Conservation (phyloP, 2,329 filamentous ascomycete species). For the Ambrosiella cleistominuta region DNA sequence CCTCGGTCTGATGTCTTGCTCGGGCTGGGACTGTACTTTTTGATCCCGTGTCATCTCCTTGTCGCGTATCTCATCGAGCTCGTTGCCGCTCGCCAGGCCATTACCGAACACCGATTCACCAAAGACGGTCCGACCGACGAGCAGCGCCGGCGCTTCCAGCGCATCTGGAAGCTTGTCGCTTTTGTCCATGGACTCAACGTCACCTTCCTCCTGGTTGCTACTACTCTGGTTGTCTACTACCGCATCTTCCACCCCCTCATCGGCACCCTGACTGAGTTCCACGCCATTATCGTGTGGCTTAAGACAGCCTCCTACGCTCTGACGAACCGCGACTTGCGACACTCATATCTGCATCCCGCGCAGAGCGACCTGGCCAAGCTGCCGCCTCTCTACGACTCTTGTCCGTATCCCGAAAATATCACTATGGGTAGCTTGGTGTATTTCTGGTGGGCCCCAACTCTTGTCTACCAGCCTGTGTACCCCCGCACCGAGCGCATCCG, state of each 20-base stretch:
- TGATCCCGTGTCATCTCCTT: slow-evolving; percentile 81
- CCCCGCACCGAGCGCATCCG: slow-evolving; percentile 66
- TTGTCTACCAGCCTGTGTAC: slow-evolving; percentile 94
- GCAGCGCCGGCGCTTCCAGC: slow-evolving; percentile 47
- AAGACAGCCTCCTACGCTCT: slow-evolving; percentile 94
- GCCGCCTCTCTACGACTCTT: slow-evolving; percentile 64
- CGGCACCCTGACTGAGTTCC: slow-evolving; percentile 74
- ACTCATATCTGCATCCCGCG: slow-evolving; percentile 67
- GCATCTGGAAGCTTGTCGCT: slow-evolving; percentile 65
- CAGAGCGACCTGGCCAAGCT: slow-evolving; percentile 49
- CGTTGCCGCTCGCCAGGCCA: slow-evolving; percentile 63
- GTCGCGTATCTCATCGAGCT: slow-evolving; percentile 81
- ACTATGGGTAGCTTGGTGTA: slow-evolving; percentile 76
- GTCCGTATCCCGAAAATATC: slow-evolving; percentile 82
- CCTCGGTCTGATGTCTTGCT: slow-evolving; percentile 58
- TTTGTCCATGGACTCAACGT: slow-evolving; percentile 71
- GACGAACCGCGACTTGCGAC: slow-evolving; percentile 86
- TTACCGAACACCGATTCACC: slow-evolving; percentile 28
- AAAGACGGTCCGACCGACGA: slow-evolving; percentile 31
- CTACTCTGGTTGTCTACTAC: slow-evolving; percentile 76
- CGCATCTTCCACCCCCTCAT: slow-evolving; percentile 85
- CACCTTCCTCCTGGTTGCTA: slow-evolving; percentile 60
- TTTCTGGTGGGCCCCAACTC: slow-evolving; percentile 95
- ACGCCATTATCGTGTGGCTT: slow-evolving; percentile 88
- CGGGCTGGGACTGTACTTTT: slow-evolving; percentile 61